Evolutionary conservation across 2,329 filamentous ascomycete species (phyloP), one percentile per base, ranked within the genome.

Genomic region (Hypoxylon sp.): DNA sequence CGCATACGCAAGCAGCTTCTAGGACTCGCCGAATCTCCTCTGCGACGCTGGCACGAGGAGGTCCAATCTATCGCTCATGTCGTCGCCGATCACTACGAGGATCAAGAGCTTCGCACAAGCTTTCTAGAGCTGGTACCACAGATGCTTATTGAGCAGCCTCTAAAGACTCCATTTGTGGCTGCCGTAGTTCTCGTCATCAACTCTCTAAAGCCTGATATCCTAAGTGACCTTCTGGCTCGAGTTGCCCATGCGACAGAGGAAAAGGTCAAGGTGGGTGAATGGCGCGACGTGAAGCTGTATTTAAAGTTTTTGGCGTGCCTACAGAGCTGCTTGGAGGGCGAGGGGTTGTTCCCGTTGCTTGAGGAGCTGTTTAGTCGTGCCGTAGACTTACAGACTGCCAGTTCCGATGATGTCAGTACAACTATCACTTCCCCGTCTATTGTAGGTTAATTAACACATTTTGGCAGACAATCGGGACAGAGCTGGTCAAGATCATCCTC

Each of bases 81-180:
- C 50, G 87, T 97, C 14, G 85, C 90, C 30, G 93, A 97, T 45
- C 91, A 96, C 78, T 91, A 91, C 76, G 93, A 96, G n/a, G 91
- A 96, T 75, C 88, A 90, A 71, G 91, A 93, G 71, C 81, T 97
- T 57, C 89, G 89, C 69, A 85, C 84, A 30, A 88, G 85, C 52
- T 96, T 97, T 77, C 83, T 92, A 70, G 87, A 90, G 61, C 85
- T 97, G 28, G 83, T 89, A 6, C 81, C 94, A 62, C 92, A 95
- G 78, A 84, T 98, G 70, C 85, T 91, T 44, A 78, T 93, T 33
- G 96, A 99, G 80, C 96, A 99, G 80, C 96, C 96, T 0, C 90
- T 99, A 78, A 98, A 98, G 83, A 96, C 93, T n/a, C 95, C 96
- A 0, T 98, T 97, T 76, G 86, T 97, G 36, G 93, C 94, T 8